A percentile compares a stretch with the other conserved stretches of the same genome.
Evolutionary conservation across 2,329 filamentous ascomycete species (phyloP).

Genomic region (Aurifilum marmelostoma): DNA sequence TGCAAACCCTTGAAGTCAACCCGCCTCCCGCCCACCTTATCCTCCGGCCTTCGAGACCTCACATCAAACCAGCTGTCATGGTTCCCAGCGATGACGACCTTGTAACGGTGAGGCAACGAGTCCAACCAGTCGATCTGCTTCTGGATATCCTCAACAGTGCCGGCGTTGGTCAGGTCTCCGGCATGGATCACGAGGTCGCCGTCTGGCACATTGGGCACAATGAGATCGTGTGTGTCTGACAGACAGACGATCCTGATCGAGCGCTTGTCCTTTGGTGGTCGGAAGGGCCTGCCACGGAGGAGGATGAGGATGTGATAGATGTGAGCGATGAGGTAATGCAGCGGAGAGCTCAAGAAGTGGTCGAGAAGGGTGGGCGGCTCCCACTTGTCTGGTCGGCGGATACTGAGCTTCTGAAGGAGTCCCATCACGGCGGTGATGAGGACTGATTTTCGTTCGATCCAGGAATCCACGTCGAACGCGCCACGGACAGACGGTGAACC

Average conservation of each 20-base stretch:
- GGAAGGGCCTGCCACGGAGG: slow-evolving; percentile 69
- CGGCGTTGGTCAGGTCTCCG: slow-evolving; percentile 79
- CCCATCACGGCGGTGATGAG: slow-evolving; percentile 42
- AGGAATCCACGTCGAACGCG: not conserved
- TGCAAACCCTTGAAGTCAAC: slow-evolving; percentile 70
- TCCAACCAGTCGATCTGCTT: slow-evolving; percentile 82
- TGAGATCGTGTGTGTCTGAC: slow-evolving; percentile 81
- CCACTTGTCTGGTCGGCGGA: slow-evolving; percentile 53
- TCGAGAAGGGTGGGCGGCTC: slow-evolving; percentile 59
- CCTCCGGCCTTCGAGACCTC: slow-evolving; percentile 58
- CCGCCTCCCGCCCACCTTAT: slow-evolving; percentile 53
- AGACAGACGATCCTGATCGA: slow-evolving; percentile 81
- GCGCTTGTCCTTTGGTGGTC: slow-evolving; percentile 53
- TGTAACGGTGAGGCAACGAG: slow-evolving; percentile 73
- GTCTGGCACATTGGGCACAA: slow-evolving; percentile 62
- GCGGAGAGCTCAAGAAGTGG: slow-evolving; percentile 68
- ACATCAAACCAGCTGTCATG: slow-evolving; percentile 87
- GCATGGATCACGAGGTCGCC: slow-evolving; percentile 90
- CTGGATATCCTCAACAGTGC: slow-evolving; percentile 75
- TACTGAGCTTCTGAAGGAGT: slow-evolving; percentile 48
- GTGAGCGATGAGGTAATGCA: slow-evolving; percentile 64
- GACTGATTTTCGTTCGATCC: not conserved
- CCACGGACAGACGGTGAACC: not conserved
- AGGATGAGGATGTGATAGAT: slow-evolving; percentile 67
- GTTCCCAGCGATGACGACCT: slow-evolving; percentile 84